These are phyloP conservation scores for Colletotrichum costaricense DNA, from an alignment of 2,329 filamentous ascomycete genomes.

Conservation along the genomic window DNA sequence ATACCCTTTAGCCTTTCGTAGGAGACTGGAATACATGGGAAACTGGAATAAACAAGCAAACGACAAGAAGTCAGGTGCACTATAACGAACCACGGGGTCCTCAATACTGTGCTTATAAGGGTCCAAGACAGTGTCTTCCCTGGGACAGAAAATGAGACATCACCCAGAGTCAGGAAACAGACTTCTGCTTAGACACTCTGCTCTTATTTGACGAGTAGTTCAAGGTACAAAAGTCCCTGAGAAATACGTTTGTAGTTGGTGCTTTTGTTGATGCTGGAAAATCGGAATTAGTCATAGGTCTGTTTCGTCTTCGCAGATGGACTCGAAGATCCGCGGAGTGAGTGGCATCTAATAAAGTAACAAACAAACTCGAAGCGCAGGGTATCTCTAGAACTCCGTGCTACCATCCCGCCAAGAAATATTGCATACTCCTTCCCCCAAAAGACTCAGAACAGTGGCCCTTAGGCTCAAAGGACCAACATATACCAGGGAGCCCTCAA, in stretches of 20 bases:
- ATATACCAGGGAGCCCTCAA: neutral
- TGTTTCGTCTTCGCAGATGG: neutral
- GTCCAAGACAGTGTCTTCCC: no score
- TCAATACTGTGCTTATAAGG: no score
- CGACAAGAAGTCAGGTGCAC: no score
- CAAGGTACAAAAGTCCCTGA: neutral
- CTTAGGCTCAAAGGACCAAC: neutral
- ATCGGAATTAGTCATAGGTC: neutral
- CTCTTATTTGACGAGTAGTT: neutral
- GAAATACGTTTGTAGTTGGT: neutral
- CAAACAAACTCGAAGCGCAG: neutral
- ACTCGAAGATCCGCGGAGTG: neutral
- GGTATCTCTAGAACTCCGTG: neutral
- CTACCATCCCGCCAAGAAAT: neutral
- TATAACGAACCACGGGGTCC: no score
- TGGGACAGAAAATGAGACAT: no score
- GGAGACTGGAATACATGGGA: no score
- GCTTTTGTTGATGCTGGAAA: neutral
- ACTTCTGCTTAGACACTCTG: neutral
- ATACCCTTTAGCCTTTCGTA: no score
- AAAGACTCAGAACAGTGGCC: neutral
- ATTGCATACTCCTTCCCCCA: neutral
- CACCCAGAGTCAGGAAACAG: neutral
- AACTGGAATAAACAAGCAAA: no score
- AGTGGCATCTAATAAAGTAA: neutral